Base-by-base conservation (phyloP, 306 rosid genomes). In the Coriaria nepalensis region DNA sequence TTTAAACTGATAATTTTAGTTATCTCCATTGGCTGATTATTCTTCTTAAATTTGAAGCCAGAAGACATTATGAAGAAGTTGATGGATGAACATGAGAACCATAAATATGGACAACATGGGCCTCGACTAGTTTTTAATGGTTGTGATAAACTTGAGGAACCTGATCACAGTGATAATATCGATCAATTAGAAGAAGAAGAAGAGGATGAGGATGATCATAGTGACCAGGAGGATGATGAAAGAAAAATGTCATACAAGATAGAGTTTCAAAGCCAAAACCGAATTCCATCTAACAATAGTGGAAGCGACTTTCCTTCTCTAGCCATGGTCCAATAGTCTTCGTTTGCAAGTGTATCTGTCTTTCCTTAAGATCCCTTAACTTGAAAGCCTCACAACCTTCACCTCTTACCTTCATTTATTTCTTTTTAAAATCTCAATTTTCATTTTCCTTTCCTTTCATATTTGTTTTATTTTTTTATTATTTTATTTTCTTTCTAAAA, bases 41-140 rank as follows among this genome's bases (percentile, higher is more conserved):
- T 43, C 40, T 35, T 55, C 56, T 64, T 56, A 55, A 12, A 42
- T 63, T 47, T 73, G 78, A 73, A 73, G 78, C 78, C 78, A 73
- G 78, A 73, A 73, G 78, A 68, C 78, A 67, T 63, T 55, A 65
- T 73, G 68, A 68, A 59, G 66, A 67, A 68, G 74, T 63, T 73
- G 73, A 67, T 68, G 71, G 65, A 62, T 51, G 65, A 55, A 33
- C 56, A 62, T 3, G 29, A 20, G 5, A 43, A 55, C 10, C 40
- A 55, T 8, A 52, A 52, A 8, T 35, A 43, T 33, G 44, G 20
- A n/a, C 64, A 45, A 34, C 52, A 44, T 6, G 45, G 29, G 4
- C 65, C 45, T 7, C 62, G 49, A 20, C 45, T 64, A 48, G 10
- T 13, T 11, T 66, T 59, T 15, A 56, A 69, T 13, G 70, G 59